Base-by-base conservation (phyloP, 495 filamentous ascomycete genomes). In the Articulospora tetracladia region DNA sequence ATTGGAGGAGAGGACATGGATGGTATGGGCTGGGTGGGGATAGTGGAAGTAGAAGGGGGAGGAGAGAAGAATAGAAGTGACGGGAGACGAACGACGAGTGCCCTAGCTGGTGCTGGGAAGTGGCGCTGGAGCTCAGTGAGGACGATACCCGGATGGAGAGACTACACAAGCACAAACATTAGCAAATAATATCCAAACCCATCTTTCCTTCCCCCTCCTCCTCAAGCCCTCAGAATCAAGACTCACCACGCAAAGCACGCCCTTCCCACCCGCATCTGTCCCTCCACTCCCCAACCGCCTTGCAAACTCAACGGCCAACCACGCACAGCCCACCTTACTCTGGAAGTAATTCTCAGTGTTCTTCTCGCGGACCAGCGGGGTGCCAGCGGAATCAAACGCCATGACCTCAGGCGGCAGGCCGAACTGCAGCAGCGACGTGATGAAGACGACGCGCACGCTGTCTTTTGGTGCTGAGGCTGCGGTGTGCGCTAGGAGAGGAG, bases 381-480 rank as follows among this genome's bases (percentile, higher is more conserved):
- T 55, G 15, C 73, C 71, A 15, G 64, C 55, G 2, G 53, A 22
- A 15, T 72, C 61, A 22, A 70, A 66, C 1, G 11, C 30, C 32
- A 76, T 70, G 11, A 66, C 72, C 25, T 65, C 67, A 17, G 49
- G 56, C 13, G 69, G 72, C 12, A 23, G 19, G 66, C 68, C 41
- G 56, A 55, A 27, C 46, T 69, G 58, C 26, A 69, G 46, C 6
- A 75, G 50, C 7, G 71, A 71, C 1, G 60, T 65, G 22, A 74
- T 66, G 72, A 73, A 82, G 11, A 68, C 65, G 26, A 82, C 68
- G 3, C 79, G 67, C 6, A 80, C 77, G 32, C 58, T 67, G 11
- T 23, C 34, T 48, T 36, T 20, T 0, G 59, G 46, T 8, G 41
- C 48, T 0, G 55, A 52, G 1, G 64, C 50, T 11, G 65, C 56